A percentile compares a stretch with the other conserved stretches of the same genome.
These are phyloP conservation scores for Fragaria ananassa DNA, from an alignment of 306 rosid genomes.

Conservation along the genomic window DNA sequence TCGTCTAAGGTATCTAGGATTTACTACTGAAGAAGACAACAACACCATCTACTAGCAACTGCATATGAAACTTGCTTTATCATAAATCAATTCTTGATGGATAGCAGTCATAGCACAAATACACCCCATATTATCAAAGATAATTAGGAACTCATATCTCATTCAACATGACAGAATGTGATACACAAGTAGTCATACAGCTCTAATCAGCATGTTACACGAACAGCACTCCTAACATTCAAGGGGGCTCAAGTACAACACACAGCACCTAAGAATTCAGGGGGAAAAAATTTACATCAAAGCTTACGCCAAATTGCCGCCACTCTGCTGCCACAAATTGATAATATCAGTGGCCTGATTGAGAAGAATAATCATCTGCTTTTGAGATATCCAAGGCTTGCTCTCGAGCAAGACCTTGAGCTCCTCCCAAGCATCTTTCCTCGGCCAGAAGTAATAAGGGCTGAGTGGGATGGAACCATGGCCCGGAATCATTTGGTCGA, in stretches of 20 bases:
- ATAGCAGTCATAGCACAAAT: neutral
- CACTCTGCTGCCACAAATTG: conserved; percentile 98
- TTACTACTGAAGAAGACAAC: neutral
- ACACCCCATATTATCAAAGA: neutral
- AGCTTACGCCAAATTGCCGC: conserved; percentile 69
- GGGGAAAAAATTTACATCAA: conserved; percentile 5
- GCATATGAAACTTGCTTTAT: neutral
- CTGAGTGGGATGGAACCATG: conserved; percentile 87
- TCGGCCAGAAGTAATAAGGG: conserved; percentile 96
- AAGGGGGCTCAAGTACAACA: conserved; percentile 12
- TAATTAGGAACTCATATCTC: neutral
- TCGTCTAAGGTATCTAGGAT: neutral
- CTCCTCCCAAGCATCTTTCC: conserved; percentile 99
- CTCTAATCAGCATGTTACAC: conserved; percentile 7
- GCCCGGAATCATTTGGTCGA: conserved; percentile 78
- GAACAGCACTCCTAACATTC: neutral
- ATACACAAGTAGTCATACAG: conserved; percentile 12
- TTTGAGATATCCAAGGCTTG: conserved; percentile 98
- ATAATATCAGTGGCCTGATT: conserved; percentile 96
- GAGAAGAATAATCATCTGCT: conserved; percentile 97
- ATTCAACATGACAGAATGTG: conserved; percentile 18
- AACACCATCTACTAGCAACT: neutral
- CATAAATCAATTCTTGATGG: neutral
- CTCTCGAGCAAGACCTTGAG: conserved; percentile 87
- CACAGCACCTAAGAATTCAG: conserved; percentile 12